Conservation (phyloP, 2,329 filamentous ascomycete genomes). For the Blastomyces parvus region DNA sequence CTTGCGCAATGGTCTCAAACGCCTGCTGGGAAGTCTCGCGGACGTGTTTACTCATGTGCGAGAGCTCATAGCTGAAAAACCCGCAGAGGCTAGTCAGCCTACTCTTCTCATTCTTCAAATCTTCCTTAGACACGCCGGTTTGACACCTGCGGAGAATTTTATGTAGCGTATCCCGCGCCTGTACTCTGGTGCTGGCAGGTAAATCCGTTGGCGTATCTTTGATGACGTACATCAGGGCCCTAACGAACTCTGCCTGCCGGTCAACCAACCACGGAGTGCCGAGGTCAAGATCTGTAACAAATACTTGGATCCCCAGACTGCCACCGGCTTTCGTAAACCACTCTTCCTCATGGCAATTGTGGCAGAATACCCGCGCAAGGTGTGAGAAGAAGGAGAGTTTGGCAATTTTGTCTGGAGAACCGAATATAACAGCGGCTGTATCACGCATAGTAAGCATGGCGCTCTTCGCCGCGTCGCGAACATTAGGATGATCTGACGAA, state of each 20-base stretch:
- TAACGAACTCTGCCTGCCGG: constrained; percentile 78
- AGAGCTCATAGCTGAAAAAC: constrained; percentile 76
- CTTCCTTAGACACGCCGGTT: constrained; percentile 68
- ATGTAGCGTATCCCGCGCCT: constrained; percentile 75
- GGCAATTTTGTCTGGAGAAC: constrained; percentile 59
- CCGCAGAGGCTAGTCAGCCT: constrained; percentile 69
- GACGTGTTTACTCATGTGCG: constrained; percentile 93
- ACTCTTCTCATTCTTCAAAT: constrained; percentile 57
- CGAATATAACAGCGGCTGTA: constrained; percentile 68
- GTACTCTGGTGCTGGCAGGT: constrained; percentile 74
- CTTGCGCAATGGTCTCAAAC: constrained; percentile 70
- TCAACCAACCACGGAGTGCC: constrained; percentile 73
- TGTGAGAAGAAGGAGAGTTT: constrained; percentile 77
- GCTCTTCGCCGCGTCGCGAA: constrained; percentile 72
- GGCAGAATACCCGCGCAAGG: constrained; percentile 74
- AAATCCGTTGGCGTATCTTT: constrained; percentile 96
- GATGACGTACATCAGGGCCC: constrained; percentile 91
- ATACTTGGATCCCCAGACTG: constrained; percentile 75
- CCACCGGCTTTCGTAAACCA: constrained; percentile 98
- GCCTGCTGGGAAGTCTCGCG: constrained; percentile 76
- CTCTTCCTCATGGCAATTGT: constrained; percentile 93
- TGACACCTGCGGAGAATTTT: constrained; percentile 69
- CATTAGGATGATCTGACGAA: constrained; percentile 68
- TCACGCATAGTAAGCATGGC: constrained; percentile 71
- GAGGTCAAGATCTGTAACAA: constrained; percentile 75